Evolutionary conservation across 768 basidiomycete species (phyloP), one percentile per base, ranked within the genome.

Genomic region (Rhodotorula graminis): DNA sequence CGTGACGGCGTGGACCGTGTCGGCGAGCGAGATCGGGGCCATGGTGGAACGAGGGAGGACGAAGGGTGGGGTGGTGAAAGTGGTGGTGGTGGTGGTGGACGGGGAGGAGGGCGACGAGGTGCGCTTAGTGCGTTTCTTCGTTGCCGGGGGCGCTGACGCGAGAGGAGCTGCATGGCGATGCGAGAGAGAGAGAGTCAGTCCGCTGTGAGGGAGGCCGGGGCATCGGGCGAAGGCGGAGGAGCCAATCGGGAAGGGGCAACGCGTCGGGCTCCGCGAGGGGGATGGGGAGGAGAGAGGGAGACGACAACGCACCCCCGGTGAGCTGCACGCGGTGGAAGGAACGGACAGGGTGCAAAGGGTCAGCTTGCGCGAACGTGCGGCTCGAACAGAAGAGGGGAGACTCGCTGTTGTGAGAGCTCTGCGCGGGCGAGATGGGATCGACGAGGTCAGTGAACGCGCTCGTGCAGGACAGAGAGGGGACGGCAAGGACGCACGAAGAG

Each of bases 1-100:
- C n/a, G 56, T 18, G 57, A 25, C 44, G 57, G 58, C 53, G 25
- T n/a, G 19, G 50, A 47, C 46, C 37, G 49, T 44, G 61, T 61
- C 67, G 61, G 44, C 16, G 56, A 71, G 60, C 18, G 70, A 40
- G 61, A 71, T 63, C 61, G 74, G 74, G 31, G 74, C 69, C 74
- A 75, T 75, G 44, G 33, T 71, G 18, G 33, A 44, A 37, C 29
- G 53, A 25, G 37, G 40, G 67, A 15, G 23, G 33, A 18, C 40
- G 40, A 31, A 27, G 29, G n/a, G 49, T 68, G 69, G 71, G 69
- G 58, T 53, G 50, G 19, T 64, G 33, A 47, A 33, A 37, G 37
- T 37, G 44, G 44, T 46, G 44, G 37, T 37, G 44, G 44, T 46
- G 44, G 18, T 37, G 44, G 44, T 46, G 44, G 44, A 46, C 44